phyloP scores from a whole-genome alignment of 495 filamentous ascomycete species.

The Letharia columbiana region DNA sequence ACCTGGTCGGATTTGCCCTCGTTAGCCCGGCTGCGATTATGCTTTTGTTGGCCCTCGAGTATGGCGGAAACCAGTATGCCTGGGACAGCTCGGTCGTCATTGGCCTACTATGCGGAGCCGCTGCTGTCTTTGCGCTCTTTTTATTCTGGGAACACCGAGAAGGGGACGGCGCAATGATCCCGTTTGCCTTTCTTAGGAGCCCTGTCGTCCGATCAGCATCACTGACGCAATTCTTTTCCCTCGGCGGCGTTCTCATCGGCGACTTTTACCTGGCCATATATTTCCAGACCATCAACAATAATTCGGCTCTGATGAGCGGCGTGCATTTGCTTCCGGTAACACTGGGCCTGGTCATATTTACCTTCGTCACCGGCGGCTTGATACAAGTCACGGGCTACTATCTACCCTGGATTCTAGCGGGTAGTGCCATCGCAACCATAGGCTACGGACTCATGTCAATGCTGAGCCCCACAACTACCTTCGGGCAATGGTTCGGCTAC shows the following conservation, averaged over 20 bases:
- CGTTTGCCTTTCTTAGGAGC: slow-evolving; percentile 29
- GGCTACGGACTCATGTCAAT: slow-evolving; percentile 45
- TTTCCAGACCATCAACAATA: slow-evolving; percentile 34
- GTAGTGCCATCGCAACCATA: slow-evolving; percentile 30
- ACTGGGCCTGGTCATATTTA: slow-evolving; percentile 36
- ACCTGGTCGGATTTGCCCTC: slow-evolving; percentile 39
- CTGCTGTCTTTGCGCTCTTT: slow-evolving; percentile 37
- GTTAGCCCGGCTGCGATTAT: slow-evolving; percentile 39
- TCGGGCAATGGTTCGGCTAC: slow-evolving; percentile 50
- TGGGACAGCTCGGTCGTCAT: slow-evolving; percentile 43
- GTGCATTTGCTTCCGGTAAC: slow-evolving; percentile 38
- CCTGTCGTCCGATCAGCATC: slow-evolving; percentile 31
- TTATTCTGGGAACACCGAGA: slow-evolving; percentile 39
- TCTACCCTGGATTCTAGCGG: slow-evolving; percentile 36
- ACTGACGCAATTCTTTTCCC: slow-evolving; percentile 25
- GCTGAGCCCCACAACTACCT: slow-evolving; percentile 35
- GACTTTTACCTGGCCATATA: slow-evolving; percentile 34
- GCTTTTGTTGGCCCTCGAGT: slow-evolving; percentile 45
- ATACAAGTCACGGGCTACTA: slow-evolving; percentile 39
- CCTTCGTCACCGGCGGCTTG: slow-evolving; percentile 37
- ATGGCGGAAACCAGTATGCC: slow-evolving; percentile 31
- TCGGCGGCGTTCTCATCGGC: slow-evolving; percentile 10
- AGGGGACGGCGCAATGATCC: slow-evolving; percentile 47
- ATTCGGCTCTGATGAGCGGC: slow-evolving; percentile 31
- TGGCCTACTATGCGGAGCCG: slow-evolving; percentile 46